Evolutionary conservation across 345 rosid genomes (phyloP).

Genomic region (Eucalyptus melliodora): DNA sequence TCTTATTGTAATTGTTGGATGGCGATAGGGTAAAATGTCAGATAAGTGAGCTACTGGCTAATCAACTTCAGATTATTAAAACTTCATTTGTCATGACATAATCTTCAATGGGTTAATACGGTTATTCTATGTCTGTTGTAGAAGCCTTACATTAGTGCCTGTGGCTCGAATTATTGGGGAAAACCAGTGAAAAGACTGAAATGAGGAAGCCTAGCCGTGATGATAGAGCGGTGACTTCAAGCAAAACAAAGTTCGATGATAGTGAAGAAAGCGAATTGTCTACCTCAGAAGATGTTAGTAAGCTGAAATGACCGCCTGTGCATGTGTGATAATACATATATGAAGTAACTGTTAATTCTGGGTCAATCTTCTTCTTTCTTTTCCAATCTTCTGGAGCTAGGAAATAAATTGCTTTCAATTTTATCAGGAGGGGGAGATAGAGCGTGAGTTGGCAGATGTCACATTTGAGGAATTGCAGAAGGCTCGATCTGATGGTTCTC

Average conservation of each 20-base stretch:
- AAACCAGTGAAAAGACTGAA: background rate
- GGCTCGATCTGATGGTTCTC: slow-evolving; percentile 63
- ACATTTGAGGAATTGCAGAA: slow-evolving; percentile 78
- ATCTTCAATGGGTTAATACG: background rate
- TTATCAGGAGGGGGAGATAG: slow-evolving; percentile 47
- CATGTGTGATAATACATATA: background rate
- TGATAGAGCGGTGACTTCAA: background rate
- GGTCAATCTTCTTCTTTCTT: background rate
- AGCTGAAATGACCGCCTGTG: background rate
- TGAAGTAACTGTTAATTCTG: background rate
- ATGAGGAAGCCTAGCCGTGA: slow-evolving; percentile 8
- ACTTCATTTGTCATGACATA: background rate
- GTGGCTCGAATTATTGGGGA: background rate
- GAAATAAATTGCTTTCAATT: background rate
- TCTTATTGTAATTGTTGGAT: background rate
- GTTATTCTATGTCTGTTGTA: background rate
- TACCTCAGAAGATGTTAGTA: slow-evolving; percentile 24
- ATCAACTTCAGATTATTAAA: background rate
- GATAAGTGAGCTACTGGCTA: background rate
- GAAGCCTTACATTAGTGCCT: background rate
- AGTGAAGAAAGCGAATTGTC: slow-evolving; percentile 14
- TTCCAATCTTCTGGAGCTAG: background rate
- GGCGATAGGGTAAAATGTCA: background rate
- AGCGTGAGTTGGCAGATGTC: slow-evolving; percentile 51
- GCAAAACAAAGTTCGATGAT: slow-evolving; percentile 13